Evolutionary conservation across 75 land plant species (phyloP).

Genomic region (Azolla pinnata): DNA sequence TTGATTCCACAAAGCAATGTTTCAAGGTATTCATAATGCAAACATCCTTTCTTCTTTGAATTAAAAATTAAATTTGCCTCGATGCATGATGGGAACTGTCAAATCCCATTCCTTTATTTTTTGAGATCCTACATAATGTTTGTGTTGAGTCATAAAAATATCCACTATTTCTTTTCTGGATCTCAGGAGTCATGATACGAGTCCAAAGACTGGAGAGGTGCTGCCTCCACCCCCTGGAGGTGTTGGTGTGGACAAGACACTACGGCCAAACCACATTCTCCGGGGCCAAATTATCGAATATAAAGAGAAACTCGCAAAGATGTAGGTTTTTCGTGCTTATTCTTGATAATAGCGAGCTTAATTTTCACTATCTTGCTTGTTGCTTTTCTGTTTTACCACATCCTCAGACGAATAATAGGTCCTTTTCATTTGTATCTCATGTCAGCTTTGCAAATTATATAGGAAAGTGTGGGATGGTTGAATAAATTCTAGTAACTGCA

Average conservation of each 20-base stretch:
- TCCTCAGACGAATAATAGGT: no score
- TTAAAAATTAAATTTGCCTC: not conserved
- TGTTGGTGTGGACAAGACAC: conserved; percentile 20
- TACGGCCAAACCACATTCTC: conserved; percentile 28
- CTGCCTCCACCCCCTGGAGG: conserved; percentile 16
- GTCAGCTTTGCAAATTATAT: no score
- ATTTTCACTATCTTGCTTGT: no score
- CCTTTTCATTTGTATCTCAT: no score
- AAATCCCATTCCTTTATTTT: not conserved
- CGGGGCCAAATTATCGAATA: conserved; percentile 29
- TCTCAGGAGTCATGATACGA: conserved; percentile 27
- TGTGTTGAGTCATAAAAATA: not conserved
- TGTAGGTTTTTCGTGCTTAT: no score
- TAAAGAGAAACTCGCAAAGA: conserved; percentile 10
- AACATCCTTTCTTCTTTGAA: not conserved
- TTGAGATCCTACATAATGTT: not conserved
- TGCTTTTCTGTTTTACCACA: no score
- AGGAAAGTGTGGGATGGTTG: no score
- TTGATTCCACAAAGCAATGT: not conserved
- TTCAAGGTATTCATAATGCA: not conserved
- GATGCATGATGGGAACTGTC: no score
- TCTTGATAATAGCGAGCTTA: no score
- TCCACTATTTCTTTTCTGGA: not conserved
- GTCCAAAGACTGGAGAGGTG: conserved; percentile 26
- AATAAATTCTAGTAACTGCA: no score